phyloP scores from a whole-genome alignment of 2,329 filamentous ascomycete species.

The Aspergillus carbonarius region DNA sequence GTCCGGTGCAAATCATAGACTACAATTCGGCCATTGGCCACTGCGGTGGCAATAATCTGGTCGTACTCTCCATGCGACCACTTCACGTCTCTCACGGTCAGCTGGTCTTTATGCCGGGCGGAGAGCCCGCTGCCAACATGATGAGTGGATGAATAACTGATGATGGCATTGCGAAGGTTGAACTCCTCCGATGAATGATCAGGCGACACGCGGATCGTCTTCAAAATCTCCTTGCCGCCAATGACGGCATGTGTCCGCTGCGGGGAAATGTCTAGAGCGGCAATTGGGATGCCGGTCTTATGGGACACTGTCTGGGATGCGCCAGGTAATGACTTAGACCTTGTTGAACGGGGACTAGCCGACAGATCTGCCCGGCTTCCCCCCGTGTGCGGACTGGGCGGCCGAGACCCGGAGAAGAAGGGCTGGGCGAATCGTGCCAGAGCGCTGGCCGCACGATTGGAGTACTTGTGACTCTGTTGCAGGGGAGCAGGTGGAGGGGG shows the following conservation, averaged over 20 bases:
- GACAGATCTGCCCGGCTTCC: conserved; percentile 31
- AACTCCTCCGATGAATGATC: conserved; percentile 60
- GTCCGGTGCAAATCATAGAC: conserved; percentile 63
- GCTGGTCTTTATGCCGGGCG: conserved; percentile 56
- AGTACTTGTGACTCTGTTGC: conserved; percentile 40
- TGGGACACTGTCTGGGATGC: conserved; percentile 59
- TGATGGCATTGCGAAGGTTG: conserved; percentile 62
- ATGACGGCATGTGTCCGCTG: conserved; percentile 63
- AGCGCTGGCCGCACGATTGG: conserved; percentile 47
- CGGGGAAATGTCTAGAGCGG: conserved; percentile 63
- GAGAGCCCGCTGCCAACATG: conserved; percentile 45
- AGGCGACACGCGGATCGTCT: conserved; percentile 61
- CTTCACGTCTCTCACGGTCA: conserved; percentile 65
- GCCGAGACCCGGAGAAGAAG: conserved; percentile 55
- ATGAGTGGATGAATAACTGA: conserved; percentile 56
- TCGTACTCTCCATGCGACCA: conserved; percentile 64
- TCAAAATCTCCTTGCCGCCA: conserved; percentile 65
- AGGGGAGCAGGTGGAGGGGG: conserved; percentile 38
- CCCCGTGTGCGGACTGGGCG: conserved; percentile 52
- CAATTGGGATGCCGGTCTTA: conserved; percentile 64
- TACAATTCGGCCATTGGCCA: conserved; percentile 64
- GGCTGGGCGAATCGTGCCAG: conserved; percentile 55
- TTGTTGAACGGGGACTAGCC: conserved; percentile 33
- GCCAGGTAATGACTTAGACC: conserved; percentile 44
- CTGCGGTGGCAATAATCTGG: conserved; percentile 62